These are phyloP conservation scores for Nitzschia palea DNA, from an alignment of 108 stramenopile genomes.

Conservation along the genomic window DNA sequence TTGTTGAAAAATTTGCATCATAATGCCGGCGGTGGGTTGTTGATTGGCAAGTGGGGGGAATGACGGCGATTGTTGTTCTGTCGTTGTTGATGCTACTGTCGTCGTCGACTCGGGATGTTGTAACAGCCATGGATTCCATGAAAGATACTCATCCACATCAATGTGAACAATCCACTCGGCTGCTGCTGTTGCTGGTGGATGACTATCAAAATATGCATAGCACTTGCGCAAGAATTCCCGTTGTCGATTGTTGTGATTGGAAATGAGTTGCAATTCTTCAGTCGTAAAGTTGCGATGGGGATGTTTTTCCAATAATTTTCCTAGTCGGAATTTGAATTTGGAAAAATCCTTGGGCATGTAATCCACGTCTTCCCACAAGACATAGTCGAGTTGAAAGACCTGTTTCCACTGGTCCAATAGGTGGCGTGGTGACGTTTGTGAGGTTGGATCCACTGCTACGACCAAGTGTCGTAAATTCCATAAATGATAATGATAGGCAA, in stretches of 20 bases:
- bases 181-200: neutral
- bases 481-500: slow-evolving; percentile 77
- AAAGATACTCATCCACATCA: slow-evolving; percentile 50
- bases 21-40: neutral
- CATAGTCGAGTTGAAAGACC: neutral
- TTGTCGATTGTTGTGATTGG: slow-evolving; percentile 37
- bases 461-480: slow-evolving; percentile 54
- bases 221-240: slow-evolving; percentile 20
- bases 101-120: neutral
- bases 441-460: slow-evolving; percentile 64
- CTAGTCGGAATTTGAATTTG: slow-evolving; percentile 8
- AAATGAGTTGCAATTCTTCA: slow-evolving; percentile 17
- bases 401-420: slow-evolving; percentile 40
- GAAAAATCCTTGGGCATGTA: slow-evolving; percentile 34
- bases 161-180: slow-evolving; percentile 33
- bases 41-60: too few relatives aligned
- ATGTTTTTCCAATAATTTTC: slow-evolving; percentile 9
- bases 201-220: neutral
- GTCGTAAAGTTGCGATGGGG: slow-evolving; percentile 2
- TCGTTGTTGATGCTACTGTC: neutral
- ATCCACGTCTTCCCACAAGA: slow-evolving; percentile 23
- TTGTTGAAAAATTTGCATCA: neutral
- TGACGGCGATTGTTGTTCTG: too few relatives aligned
- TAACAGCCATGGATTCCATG: slow-evolving; percentile 31
- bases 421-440: slow-evolving; percentile 25